Conservation (phyloP, 257 asterid genomes). For the Solanum neorickii region DNA sequence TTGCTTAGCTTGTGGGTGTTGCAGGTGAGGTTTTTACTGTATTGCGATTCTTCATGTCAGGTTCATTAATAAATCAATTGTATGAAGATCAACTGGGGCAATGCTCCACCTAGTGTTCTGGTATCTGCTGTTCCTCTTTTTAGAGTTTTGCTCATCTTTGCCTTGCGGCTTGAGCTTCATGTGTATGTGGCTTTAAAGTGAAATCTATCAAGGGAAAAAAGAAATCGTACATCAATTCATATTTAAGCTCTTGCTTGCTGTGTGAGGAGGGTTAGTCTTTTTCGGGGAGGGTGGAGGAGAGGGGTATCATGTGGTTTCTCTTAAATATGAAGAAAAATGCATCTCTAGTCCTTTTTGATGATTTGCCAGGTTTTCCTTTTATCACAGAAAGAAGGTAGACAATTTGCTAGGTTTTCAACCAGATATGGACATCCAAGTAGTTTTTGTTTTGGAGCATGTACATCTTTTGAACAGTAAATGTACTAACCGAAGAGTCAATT, state of each 20-base stretch:
- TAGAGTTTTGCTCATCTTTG: neutral
- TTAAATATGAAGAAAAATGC: neutral
- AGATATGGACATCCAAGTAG: neutral
- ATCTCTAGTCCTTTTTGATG: neutral
- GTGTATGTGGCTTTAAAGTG: neutral
- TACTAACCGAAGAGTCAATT: neutral
- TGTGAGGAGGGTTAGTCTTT: neutral
- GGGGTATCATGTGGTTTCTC: neutral
- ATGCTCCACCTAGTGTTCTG: neutral
- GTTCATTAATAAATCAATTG: neutral
- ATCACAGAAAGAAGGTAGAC: neutral
- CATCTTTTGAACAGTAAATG: neutral
- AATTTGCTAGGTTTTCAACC: neutral
- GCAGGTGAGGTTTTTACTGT: constrained; percentile 50
- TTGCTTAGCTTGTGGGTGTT: constrained; percentile 89
- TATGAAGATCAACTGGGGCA: too few relatives aligned
- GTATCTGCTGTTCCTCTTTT: neutral
- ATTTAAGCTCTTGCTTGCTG: neutral
- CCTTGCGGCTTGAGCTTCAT: neutral
- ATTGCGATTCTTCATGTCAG: neutral
- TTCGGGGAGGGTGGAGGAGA: neutral
- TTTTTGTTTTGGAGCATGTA: neutral
- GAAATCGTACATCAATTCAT: neutral
- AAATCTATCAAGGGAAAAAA: neutral
- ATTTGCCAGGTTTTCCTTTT: neutral